A percentile compares a stretch with the other conserved stretches of the same genome.
Evolutionary conservation across 2,329 filamentous ascomycete species (phyloP).

Genomic region (Teratosphaeria nubilosa): DNA sequence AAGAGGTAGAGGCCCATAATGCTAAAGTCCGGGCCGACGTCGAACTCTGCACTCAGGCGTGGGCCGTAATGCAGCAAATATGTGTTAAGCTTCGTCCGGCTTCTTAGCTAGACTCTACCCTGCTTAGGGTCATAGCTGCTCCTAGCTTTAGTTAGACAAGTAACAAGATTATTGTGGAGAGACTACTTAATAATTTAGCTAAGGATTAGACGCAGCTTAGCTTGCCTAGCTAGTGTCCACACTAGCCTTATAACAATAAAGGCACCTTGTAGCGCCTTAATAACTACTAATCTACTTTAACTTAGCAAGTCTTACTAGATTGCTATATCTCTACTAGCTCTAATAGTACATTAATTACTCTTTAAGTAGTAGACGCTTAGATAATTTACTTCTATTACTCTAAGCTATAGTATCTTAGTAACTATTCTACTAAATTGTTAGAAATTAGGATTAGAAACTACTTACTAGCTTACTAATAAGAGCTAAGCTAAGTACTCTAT

Average conservation of each 20-base stretch:
- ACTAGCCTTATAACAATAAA: background rate
- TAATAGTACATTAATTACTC: no score
- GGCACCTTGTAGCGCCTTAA: background rate
- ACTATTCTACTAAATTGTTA: no score
- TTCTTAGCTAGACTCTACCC: background rate
- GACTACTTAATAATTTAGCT: background rate
- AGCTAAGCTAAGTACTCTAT: no score
- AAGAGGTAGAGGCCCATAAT: background rate
- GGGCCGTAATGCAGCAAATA: background rate
- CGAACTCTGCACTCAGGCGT: background rate
- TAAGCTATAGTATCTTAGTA: no score
- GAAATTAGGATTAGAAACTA: no score
- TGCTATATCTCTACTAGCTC: no score
- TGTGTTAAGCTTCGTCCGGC: background rate
- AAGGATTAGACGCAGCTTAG: background rate
- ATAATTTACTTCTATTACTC: no score
- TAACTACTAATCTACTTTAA: background rate
- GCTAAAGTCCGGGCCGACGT: background rate
- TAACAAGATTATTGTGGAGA: background rate
- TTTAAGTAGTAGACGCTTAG: no score
- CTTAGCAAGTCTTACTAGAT: no score
- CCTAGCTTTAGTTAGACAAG: background rate
- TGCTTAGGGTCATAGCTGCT: background rate
- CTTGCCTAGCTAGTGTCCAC: background rate
- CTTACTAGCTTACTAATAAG: no score